These are phyloP conservation scores for Metschnikowia drakensbergensis DNA, from an alignment of 805 yeast genomes.

Conservation along the genomic window DNA sequence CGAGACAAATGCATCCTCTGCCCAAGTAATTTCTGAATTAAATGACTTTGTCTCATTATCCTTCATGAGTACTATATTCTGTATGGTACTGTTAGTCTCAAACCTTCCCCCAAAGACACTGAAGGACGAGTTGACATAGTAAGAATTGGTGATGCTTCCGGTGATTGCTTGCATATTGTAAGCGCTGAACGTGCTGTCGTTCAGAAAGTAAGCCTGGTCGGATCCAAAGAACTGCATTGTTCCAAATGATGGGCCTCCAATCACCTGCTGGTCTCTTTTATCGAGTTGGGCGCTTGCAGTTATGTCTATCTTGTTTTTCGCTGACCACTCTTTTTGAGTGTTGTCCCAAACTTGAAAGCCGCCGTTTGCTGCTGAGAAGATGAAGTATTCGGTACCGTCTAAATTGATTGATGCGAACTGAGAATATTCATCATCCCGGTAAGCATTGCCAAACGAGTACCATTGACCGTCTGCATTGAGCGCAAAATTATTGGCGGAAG, in stretches of 20 bases:
- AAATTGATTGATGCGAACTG: constrained; percentile 35
- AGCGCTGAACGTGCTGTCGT: constrained; percentile 20
- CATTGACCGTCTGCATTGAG: constrained; percentile 37
- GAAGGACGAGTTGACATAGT: constrained; percentile 45
- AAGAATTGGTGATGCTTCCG: constrained; percentile 29
- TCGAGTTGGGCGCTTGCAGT: constrained; percentile 24
- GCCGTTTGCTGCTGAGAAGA: constrained; percentile 30
- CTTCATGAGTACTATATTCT: constrained; percentile 30
- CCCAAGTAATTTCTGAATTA: constrained; percentile 26
- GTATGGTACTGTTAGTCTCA: constrained; percentile 21
- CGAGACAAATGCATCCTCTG: constrained; percentile 22
- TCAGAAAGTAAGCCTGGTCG: constrained; percentile 25
- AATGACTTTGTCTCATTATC: constrained; percentile 20
- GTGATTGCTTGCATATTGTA: constrained; percentile 24
- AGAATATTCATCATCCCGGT: constrained; percentile 21
- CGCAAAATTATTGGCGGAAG: constrained; percentile 34
- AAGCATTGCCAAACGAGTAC: constrained; percentile 40
- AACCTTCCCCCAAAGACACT: constrained; percentile 62
- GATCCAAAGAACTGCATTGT: constrained; percentile 28
- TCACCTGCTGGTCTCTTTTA: constrained; percentile 26
- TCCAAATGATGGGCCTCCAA: constrained; percentile 33
- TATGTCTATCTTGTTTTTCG: constrained; percentile 25
- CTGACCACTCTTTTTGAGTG: constrained; percentile 33
- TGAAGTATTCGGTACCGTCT: constrained; percentile 37
- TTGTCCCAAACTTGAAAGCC: constrained; percentile 40